Evolutionary conservation across 176 grass and related monocot species (phyloP), one percentile per base, ranked within the genome.

Genomic region (Chloris gayana): DNA sequence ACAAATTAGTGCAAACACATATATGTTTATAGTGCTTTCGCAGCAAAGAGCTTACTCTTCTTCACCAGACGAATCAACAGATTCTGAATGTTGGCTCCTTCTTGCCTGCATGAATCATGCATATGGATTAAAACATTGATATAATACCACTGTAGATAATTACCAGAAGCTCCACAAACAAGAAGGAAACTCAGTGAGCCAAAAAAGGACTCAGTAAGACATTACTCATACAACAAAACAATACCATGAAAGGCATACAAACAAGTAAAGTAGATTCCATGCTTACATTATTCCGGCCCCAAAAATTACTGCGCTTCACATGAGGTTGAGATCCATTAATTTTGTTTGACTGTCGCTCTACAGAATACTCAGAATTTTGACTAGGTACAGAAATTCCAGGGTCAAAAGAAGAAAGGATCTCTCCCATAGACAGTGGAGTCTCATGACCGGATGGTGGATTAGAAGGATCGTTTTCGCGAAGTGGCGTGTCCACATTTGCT

Each of bases 21-120:
- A 77, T 73, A 79, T 73, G 14, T n/a, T 60, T 50, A 30, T 50
- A 30, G 31, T 56, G 12, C 13, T 81, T 75, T 61, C 61, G 81
- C 50, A 41, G 51, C n/a, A 59, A 79, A 74, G 22, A 79, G 74
- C 93, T 80, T 95, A 99, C 93, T 96, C 91, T 93, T 99, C 97
- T 96, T 99, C 97, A 82, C 88, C 91, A 89, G 97, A 99, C 32
- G 91, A 99, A 88, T 93, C 97, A 19, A 95, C 85, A 80, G 90
- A 91, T 85, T 99, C 97, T 51, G 83, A 75, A 58, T 90, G 83
- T 51, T 91, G 91, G 81, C 85, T 93, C 82, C 91, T 99, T 58
- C 97, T 95, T 67, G 73, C 87, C 97, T 99, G 82, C 86, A 91
- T 65, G 77, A 74, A 80, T 74, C 50, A 84, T 83, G 47, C 35